Evolutionary conservation across 495 filamentous ascomycete genomes (phyloP), one percentile per base, ranked within the genome.

Genomic region (Neurospora sp.): DNA sequence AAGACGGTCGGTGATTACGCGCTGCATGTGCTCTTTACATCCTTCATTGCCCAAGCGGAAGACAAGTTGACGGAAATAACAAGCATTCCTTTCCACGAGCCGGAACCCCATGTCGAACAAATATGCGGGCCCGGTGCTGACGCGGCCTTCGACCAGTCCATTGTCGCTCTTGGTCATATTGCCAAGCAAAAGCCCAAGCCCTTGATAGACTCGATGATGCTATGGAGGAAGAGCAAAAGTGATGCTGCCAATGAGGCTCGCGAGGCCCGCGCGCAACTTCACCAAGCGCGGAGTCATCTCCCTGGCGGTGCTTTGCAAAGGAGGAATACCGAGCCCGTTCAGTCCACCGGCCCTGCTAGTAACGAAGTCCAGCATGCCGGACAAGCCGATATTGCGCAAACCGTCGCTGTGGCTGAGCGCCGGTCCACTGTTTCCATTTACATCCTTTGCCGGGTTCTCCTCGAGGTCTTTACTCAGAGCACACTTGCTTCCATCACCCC

Each of bases 1-100:
- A 97, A 94, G 82, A 97, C 93, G 0, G 94, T 97, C 69, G 95
- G 94, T 68, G 96, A 99, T 85, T 98, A 97, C 87, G 94, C 96
- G 35, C 84, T 98, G 71, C 95, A 98, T 82, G 95, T 97, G 77
- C 84, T 99, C 40, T 97, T 99, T 82, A 97, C 94, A 74, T 93
- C 94, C 69, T 92, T 92, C 76, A 89, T 91, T 76, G 91, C 90
- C 4, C 91, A 95, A 82, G 95, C 96, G 27, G 96, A 98, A 80
- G 91, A 93, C 76, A 98, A 98, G 79, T 92, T 98, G 70, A 92
- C 92, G 74, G 90, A 92, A 78, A 94, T 92, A 73, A 90, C 95
- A 44, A 88, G 89, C 71, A 87, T 89, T 65, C 85, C 91, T 22
- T 88, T 91, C 71, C 53, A 65, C 7, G 90, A 93, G 68, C 89